phyloP scores from a whole-genome alignment of 2,329 filamentous ascomycete species.

The Claviceps humidiphila region DNA sequence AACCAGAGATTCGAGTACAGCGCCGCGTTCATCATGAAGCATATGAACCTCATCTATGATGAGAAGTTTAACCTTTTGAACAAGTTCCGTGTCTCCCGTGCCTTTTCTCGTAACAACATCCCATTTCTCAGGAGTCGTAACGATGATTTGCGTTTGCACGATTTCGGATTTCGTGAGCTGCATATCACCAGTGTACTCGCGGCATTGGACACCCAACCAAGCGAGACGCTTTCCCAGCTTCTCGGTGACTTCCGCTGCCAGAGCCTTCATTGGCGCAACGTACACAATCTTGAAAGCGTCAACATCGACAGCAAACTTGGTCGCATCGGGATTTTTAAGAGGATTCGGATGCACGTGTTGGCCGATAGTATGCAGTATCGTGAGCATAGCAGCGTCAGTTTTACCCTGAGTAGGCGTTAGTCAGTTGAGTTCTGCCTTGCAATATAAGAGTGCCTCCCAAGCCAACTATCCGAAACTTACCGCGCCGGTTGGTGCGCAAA shows the following conservation, averaged over 20 bases:
- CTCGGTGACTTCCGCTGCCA: constrained; percentile 90
- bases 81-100: constrained; percentile 90
- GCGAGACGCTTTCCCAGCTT: constrained; percentile 84
- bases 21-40: constrained; percentile 94
- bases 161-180: constrained; percentile 96
- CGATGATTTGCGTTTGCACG: constrained; percentile 90
- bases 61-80: constrained; percentile 88
- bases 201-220: constrained; percentile 85
- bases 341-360: constrained; percentile 77
- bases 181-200: constrained; percentile 97
- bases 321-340: constrained; percentile 55
- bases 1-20: constrained; percentile 89
- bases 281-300: constrained; percentile 98
- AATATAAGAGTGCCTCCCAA: not conserved
- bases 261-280: constrained; percentile 95
- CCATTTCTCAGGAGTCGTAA: constrained; percentile 98
- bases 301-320: constrained; percentile 67
- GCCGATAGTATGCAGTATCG: constrained; percentile 78
- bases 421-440: not conserved
- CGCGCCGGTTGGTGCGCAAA: constrained; percentile 93
- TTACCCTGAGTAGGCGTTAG: constrained; percentile 48
- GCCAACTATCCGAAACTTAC: constrained; percentile 27
- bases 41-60: constrained; percentile 99
- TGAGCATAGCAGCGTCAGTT: constrained; percentile 95
- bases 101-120: constrained; percentile 96